These are phyloP conservation scores for Phialocephala sp. DNA, from an alignment of 2,329 filamentous ascomycete genomes.

Conservation along the genomic window DNA sequence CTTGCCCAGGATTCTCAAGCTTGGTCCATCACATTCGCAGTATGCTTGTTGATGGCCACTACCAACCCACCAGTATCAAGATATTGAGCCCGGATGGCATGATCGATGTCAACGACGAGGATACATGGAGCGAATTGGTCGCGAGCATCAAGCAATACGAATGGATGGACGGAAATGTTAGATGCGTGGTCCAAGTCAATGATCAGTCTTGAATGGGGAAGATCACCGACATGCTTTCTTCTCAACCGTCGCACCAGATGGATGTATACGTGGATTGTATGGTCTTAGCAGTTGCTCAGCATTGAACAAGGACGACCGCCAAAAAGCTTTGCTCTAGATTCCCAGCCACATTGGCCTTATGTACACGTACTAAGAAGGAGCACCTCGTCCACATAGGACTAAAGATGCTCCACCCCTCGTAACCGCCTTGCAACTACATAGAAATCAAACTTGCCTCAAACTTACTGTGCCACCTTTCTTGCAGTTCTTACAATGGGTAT, in stretches of 20 bases:
- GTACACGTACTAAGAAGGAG: too few species aligned
- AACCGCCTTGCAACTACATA: too few species aligned
- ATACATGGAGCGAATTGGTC: slow-evolving; percentile 34
- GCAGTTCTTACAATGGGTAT: not conserved
- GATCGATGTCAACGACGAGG: slow-evolving; percentile 34
- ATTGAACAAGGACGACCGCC: not conserved
- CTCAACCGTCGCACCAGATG: too few species aligned
- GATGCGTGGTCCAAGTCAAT: slow-evolving; percentile 33
- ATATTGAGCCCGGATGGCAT: slow-evolving; percentile 35
- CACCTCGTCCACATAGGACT: too few species aligned
- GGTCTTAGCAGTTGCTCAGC: too few species aligned
- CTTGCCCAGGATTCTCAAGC: slow-evolving; percentile 36
- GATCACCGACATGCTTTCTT: not conserved
- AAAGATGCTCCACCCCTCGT: too few species aligned
- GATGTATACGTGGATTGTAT: too few species aligned
- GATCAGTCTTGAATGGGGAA: slow-evolving; percentile 3
- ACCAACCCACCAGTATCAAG: slow-evolving; percentile 31
- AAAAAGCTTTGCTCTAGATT: not conserved
- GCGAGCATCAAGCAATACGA: slow-evolving; percentile 31
- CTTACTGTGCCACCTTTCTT: not conserved
- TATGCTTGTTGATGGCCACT: slow-evolving; percentile 25
- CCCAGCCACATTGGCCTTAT: too few species aligned
- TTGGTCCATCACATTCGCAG: slow-evolving; percentile 36
- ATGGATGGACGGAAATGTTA: slow-evolving; percentile 43
- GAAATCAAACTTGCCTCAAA: not conserved